Percentiles rank a stretch among this genome's conserved stretches.
Evolutionary conservation across 1,284 basidiomycete genomes (phyloP).

Genomic region (Stygiomarasmius scandens): DNA sequence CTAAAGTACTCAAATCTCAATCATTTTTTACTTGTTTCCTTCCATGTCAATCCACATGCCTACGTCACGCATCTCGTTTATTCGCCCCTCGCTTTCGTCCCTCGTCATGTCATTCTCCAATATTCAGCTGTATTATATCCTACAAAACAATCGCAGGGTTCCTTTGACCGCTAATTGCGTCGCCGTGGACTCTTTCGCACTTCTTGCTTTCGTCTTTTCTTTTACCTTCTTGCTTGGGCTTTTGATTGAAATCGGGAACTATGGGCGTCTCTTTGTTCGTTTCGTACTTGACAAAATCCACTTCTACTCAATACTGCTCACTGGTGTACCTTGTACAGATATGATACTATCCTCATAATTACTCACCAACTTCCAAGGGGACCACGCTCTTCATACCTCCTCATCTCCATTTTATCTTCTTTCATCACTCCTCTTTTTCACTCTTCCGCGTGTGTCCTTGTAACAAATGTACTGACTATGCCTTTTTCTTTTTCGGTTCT

Average conservation of each 20-base stretch:
- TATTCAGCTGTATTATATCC: too few relatives aligned
- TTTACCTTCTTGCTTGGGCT: conserved; percentile 3
- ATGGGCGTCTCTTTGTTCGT: neutral
- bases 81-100: neutral
- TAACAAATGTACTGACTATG: conserved; percentile 17
- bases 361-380: too few relatives aligned
- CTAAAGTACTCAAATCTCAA: neutral
- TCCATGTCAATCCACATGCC: neutral
- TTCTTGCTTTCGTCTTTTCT: too few relatives aligned
- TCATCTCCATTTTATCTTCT: conserved; percentile 6
- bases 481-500: conserved; percentile 3
- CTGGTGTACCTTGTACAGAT: too few relatives aligned
- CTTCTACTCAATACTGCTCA: too few relatives aligned
- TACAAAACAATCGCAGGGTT: too few relatives aligned
- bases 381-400: too few relatives aligned
- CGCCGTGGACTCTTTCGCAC: too few relatives aligned
- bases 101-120: neutral
- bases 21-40: neutral
- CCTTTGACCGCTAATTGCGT: too few relatives aligned
- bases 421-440: conserved; percentile 3
- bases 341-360: too few relatives aligned
- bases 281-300: too few relatives aligned
- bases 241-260: conserved; percentile 3
- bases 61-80: neutral
- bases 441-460: conserved; percentile 13